Conservation (phyloP, 345 rosid genomes). For the Syzygium jambos region DNA sequence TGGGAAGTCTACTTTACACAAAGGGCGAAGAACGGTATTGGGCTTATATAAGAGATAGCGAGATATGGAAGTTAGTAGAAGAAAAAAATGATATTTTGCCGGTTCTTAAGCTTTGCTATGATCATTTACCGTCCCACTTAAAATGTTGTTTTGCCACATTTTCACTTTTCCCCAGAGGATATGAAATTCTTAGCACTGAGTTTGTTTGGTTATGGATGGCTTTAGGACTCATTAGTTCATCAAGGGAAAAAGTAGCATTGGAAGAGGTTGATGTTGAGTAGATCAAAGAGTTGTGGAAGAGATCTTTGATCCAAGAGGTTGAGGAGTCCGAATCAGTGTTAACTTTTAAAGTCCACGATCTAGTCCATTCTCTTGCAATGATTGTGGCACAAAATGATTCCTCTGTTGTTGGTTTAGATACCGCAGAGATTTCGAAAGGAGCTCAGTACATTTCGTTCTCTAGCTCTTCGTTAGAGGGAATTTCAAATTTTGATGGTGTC, state of each 20-base stretch:
- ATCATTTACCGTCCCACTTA: background rate
- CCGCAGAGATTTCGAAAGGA: background rate
- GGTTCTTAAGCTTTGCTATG: background rate
- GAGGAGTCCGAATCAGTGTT: background rate
- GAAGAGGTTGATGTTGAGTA: background rate
- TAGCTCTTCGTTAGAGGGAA: background rate
- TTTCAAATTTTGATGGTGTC: background rate
- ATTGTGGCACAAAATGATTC: background rate
- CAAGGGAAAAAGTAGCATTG: background rate
- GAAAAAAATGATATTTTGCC: rapidly evolving
- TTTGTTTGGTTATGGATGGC: too few species aligned
- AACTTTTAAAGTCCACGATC: background rate
- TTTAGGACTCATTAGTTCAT: background rate
- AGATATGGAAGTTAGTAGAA: background rate
- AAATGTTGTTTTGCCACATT: background rate
- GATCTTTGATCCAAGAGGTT: background rate
- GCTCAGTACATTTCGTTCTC: background rate
- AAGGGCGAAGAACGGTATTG: rapidly evolving
- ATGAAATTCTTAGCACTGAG: too few species aligned
- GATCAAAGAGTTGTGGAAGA: background rate
- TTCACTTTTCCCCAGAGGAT: background rate
- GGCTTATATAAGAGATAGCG: background rate
- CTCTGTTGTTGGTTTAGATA: background rate
- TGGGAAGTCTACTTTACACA: background rate
- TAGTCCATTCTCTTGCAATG: background rate